Conservation (phyloP, 768 basidiomycete species). For the Auricularia cornea region DNA sequence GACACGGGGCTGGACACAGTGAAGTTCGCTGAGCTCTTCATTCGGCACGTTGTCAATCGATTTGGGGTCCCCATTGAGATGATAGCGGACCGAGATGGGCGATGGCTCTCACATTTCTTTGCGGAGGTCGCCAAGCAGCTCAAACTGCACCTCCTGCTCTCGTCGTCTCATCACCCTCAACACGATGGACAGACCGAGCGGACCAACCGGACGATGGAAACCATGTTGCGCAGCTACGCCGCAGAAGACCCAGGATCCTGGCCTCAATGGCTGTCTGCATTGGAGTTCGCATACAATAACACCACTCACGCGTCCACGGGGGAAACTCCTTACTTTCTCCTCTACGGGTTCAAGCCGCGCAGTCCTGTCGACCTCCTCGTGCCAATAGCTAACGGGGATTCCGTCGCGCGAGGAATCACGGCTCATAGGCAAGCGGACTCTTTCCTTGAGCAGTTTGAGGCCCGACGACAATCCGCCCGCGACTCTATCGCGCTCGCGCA, state of each 20-base stretch:
- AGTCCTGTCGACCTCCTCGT: slow-evolving; percentile 7
- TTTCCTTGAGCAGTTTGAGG: no score
- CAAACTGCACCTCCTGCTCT: background rate
- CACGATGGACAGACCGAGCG: slow-evolving; percentile 32
- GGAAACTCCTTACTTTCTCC: slow-evolving; percentile 21
- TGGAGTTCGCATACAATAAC: no score
- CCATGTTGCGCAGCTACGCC: slow-evolving; percentile 10
- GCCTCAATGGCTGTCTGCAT: no score
- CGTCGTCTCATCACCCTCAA: slow-evolving; percentile 13
- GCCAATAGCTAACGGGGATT: no score
- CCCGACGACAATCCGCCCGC: no score
- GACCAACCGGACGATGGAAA: slow-evolving; percentile 26
- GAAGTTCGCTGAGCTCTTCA: slow-evolving; percentile 28
- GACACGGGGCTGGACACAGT: slow-evolving; percentile 15
- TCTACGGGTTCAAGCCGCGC: slow-evolving; percentile 17
- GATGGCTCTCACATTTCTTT: no score
- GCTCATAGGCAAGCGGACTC: no score
- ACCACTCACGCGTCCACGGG: slow-evolving; percentile 16
- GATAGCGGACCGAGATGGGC: slow-evolving; percentile 5
- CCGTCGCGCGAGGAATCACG: no score
- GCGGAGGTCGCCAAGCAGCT: background rate
- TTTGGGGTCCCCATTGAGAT: slow-evolving; percentile 8
- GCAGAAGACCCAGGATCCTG: no score
- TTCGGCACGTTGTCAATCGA: slow-evolving; percentile 14
- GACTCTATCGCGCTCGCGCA: no score